These are phyloP conservation scores for Apostasia shenzhenica DNA, from an alignment of 106 monocot species.

Conservation along the genomic window DNA sequence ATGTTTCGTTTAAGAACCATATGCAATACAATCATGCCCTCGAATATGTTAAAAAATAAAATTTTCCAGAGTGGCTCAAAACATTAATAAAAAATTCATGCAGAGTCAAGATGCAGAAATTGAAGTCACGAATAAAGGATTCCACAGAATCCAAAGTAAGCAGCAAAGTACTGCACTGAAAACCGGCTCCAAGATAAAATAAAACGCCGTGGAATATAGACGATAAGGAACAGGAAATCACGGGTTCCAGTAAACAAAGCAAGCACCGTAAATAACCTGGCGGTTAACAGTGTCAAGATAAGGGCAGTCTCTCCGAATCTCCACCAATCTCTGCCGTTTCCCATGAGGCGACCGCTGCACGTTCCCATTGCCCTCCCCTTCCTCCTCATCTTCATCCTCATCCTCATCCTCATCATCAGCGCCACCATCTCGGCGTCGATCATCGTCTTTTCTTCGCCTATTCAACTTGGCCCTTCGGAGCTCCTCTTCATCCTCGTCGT, in stretches of 20 bases:
- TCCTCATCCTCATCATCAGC: constrained; percentile 10
- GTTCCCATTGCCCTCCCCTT: constrained; percentile 1
- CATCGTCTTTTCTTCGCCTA: background rate
- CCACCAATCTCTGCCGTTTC: constrained; percentile 54
- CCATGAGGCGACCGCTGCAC: background rate
- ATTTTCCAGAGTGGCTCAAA: no score
- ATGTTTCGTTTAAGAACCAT: no score
- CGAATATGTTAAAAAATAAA: no score
- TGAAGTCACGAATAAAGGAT: no score
- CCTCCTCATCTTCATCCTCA: constrained; percentile 32
- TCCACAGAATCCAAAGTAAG: no score
- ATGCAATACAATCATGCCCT: no score
- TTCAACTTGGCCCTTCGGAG: constrained; percentile 11
- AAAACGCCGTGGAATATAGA: no score
- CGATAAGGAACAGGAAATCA: no score
- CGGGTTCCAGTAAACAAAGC: background rate
- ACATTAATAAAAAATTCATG: no score
- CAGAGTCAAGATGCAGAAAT: no score
- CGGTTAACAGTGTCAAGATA: constrained; percentile 97
- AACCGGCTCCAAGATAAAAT: no score
- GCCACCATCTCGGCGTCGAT: background rate
- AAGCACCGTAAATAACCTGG: constrained; percentile 37
- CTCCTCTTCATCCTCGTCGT: constrained; percentile 36
- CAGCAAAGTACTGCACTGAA: no score
- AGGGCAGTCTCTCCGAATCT: constrained; percentile 81